Base-by-base conservation (phyloP, 2,329 filamentous ascomycete genomes). In the Aureobasidium sp. region DNA sequence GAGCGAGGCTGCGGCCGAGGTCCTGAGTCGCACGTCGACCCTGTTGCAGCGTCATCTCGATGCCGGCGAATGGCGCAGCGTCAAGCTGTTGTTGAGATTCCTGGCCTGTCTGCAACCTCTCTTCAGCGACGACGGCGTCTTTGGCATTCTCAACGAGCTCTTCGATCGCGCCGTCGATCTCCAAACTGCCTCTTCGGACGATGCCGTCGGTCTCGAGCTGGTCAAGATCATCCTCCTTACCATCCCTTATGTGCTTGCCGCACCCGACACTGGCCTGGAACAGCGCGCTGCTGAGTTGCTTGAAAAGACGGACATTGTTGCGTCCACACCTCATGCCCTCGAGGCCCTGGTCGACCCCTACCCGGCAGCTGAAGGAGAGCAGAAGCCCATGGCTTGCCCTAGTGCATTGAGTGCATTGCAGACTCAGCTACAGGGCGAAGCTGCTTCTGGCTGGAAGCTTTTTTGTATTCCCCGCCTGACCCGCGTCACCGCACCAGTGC, bases 161-260 rank as follows among this genome's bases (percentile, higher is more conserved):
- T 95, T 97, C 67, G 82, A 80, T 55, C 82, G 89, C 49, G 90
- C 93, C n/a, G 89, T 90, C 8, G 90, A 95, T 68, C 75, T 96
- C 57, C 91, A 97, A 74, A 95, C 89, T 34, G 86, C 88, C 6
- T 94, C 88, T 62, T 90, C 88, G 14, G 91, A 96, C 63, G 91
- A 97, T 72, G 89, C 80, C 38, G 71, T 85, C 45, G 81, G 82
- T 17, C 71, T 94, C 37, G 93, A 97, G 72, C 80, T 98, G 29
- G 90, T 96, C 68, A 97, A 96, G 71, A 90, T 96, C 62, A 96
- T 98, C 59, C 81, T 97, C 39, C 81, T 96, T 44, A 95, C 91
- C 0, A 86, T 98, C 55, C 91, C 93, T 0, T 98, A 97, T 68
- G 77, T 89, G 52, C 84, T 95, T 78, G 81, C 84, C 8, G 80